phyloP scores from a whole-genome alignment of 306 rosid species.

The Cyclanthera cordifolia region DNA sequence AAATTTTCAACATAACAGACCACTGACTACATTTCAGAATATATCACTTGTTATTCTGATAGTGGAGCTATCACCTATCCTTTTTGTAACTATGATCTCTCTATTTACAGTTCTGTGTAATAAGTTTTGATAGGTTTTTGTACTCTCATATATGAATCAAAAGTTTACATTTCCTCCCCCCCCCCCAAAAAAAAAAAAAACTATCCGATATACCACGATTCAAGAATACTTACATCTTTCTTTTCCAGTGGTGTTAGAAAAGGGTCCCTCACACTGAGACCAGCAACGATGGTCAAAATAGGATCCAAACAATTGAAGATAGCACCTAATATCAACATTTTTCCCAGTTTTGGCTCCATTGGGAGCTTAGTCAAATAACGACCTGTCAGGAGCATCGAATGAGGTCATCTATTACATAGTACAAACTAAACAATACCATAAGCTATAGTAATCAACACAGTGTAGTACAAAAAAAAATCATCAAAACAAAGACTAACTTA shows the following conservation, averaged over 20 bases:
- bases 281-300: constrained; percentile 73
- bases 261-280: constrained; percentile 95
- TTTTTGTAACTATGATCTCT: no score
- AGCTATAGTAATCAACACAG: constrained; percentile 10
- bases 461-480: not conserved
- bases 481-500: not conserved
- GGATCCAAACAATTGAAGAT: constrained; percentile 91
- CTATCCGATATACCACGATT: not conserved
- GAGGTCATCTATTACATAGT: constrained; percentile 10
- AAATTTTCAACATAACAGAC: no score
- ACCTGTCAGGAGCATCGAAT: constrained; percentile 43
- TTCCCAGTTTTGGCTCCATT: constrained; percentile 95
- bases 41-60: no score
- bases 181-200: no score
- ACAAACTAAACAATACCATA: constrained; percentile 7
- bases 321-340: constrained; percentile 81
- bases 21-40: no score
- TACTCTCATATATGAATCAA: no score
- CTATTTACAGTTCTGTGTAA: no score
- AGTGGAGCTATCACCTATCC: no score
- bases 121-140: no score
- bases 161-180: no score
- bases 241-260: constrained; percentile 75
- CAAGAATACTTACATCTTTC: constrained; percentile 59
- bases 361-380: constrained; percentile 71